phyloP scores from a whole-genome alignment of 2,329 filamentous ascomycete genomes.

The Xylariaceae sp. region DNA sequence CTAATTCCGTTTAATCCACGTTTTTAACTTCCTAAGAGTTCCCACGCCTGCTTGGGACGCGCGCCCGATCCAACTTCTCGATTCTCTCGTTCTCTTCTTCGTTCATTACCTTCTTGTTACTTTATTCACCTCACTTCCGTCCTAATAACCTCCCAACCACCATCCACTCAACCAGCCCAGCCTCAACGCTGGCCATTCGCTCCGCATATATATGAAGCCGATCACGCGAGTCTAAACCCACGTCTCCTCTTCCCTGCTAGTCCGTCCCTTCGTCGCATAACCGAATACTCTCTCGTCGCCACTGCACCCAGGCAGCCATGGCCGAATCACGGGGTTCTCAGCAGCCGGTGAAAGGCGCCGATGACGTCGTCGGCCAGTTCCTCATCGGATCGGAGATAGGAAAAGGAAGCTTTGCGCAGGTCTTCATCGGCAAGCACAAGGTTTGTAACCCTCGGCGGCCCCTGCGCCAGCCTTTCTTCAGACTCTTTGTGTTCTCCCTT shows the following conservation, averaged over 20 bases:
- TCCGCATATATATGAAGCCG: constrained; percentile 31
- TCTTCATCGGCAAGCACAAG: constrained; percentile 81
- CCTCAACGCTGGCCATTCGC: constrained; percentile 17
- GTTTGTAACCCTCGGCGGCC: constrained; percentile 45
- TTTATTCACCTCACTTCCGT: constrained; percentile 9
- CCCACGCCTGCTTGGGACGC: constrained; percentile 21
- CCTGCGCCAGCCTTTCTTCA: constrained; percentile 4
- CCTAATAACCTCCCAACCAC: constrained; percentile 9
- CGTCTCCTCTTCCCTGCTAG: constrained; percentile 30
- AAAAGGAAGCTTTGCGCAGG: constrained; percentile 94
- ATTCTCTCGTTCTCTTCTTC: constrained; percentile 10
- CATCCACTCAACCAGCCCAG: constrained; percentile 15
- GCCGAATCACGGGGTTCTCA: constrained; percentile 30
- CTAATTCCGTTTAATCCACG: constrained; percentile 22
- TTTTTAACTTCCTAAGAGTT: background rate
- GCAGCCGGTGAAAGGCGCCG: constrained; percentile 35
- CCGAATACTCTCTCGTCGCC: constrained; percentile 32
- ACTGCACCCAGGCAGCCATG: constrained; percentile 33
- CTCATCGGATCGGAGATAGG: constrained; percentile 84
- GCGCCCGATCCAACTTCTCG: constrained; percentile 21
- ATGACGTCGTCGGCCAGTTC: constrained; percentile 64
- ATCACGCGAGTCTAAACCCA: constrained; percentile 25
- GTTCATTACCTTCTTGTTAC: constrained; percentile 22
- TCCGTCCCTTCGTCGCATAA: constrained; percentile 31
- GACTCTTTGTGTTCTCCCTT: constrained; percentile 5